Base-by-base conservation (phyloP, 202 grass and related monocot genomes). In the Panicum virgatum region DNA sequence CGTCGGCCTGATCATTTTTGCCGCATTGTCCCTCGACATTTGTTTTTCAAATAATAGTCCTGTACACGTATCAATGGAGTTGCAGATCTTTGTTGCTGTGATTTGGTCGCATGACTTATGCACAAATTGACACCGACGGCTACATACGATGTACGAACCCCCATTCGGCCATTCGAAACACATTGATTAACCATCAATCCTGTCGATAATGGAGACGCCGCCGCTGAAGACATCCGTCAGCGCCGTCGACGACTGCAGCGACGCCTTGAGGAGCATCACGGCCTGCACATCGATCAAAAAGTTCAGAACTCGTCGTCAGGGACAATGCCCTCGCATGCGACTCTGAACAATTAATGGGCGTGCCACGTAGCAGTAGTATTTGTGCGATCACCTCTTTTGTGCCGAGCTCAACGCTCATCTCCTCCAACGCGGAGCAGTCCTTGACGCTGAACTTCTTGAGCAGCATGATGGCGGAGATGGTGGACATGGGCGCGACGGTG, bases 381-480 rank as follows among this genome's bases (percentile, higher is more conserved):
- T 66, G 32, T 40, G 10, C 9, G 10, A 12, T 42, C 76, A 92
- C 84, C 86, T 97, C 79, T 87, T 82, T 76, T 2, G 52, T 79
- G 23, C 84, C 88, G 3, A 97, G 65, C 15, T 68, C 61, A 1
- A 93, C 81, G 54, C 81, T 85, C 62, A 78, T 45, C 68, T 97
- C 94, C 25, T 87, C 77, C 30, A 97, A 5, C 10, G 73, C 36
- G 39, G 88, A 87, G 54, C 92, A 81, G 53, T 97, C 88, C 64
- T 81, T 85, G 16, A 91, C 39, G n/a, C 76, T 32, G 64, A 93
- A 93, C 69, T 88, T 93, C 70, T 93, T 87, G 43, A 97, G 86
- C 77, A 97, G 59, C 46, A 83, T 80, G 58, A 93, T 85, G 72
- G 88, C 91, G 22, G 94, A 89, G 79, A 91, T 91, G 73, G 86